Conservation (phyloP, 208 protist genomes). For the Crithidia mellificae region DNA sequence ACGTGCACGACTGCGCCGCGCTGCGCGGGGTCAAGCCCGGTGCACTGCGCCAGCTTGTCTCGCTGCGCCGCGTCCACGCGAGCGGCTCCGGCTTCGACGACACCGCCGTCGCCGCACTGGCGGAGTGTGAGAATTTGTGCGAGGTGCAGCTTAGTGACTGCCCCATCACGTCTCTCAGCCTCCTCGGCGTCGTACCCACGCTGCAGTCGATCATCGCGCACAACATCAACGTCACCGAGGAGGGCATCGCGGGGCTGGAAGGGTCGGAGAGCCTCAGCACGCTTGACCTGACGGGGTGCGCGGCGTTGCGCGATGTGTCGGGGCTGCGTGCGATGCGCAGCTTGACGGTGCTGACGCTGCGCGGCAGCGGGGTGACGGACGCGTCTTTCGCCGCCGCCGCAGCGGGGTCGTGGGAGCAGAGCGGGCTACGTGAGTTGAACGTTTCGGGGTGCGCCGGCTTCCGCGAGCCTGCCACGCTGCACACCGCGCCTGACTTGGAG, state of each 20-base stretch:
- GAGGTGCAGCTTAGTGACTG: slow-evolving; percentile 35
- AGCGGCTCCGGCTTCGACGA: slow-evolving; percentile 32
- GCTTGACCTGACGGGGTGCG: slow-evolving; percentile 42
- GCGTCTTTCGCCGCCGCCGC: slow-evolving; percentile 11
- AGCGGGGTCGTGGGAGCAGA: slow-evolving; percentile 9
- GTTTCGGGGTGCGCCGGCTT: slow-evolving; percentile 9
- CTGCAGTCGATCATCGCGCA: slow-evolving; percentile 34
- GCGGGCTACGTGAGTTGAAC: slow-evolving; percentile 8
- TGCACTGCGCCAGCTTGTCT: slow-evolving; percentile 5
- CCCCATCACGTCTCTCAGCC: slow-evolving; percentile 35
- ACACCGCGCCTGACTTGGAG: slow-evolving; percentile 11
- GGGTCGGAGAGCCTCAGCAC: slow-evolving; percentile 31
- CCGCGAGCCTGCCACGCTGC: neutral
- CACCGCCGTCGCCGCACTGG: slow-evolving; percentile 35
- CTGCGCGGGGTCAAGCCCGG: slow-evolving; percentile 1
- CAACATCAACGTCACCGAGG: slow-evolving; percentile 32
- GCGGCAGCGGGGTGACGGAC: slow-evolving; percentile 39
- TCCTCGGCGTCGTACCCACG: slow-evolving; percentile 25
- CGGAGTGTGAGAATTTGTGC: slow-evolving; percentile 31
- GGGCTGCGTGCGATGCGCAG: slow-evolving; percentile 27
- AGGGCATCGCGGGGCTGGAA: slow-evolving; percentile 26
- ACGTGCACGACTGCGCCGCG: slow-evolving; percentile 14
- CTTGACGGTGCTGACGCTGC: slow-evolving; percentile 32
- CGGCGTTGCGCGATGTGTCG: slow-evolving; percentile 25
- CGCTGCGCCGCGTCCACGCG: slow-evolving; percentile 34